Conservation (phyloP, 192 early-diverging fungal genomes). For the Podila horticola region DNA sequence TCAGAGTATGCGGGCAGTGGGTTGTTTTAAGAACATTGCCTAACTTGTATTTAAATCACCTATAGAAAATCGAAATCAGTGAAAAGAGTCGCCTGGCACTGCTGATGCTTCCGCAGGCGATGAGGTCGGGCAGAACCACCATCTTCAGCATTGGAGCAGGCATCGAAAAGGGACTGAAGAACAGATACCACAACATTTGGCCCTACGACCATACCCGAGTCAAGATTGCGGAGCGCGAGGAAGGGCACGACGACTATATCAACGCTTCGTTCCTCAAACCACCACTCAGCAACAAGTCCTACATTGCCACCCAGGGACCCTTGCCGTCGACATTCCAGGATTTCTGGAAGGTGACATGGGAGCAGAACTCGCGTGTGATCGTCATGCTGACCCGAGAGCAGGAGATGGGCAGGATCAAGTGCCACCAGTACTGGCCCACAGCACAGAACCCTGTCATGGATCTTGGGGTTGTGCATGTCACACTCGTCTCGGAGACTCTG, state of each 20-base stretch:
- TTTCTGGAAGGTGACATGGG: constrained; percentile 98
- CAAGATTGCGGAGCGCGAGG: constrained; percentile 39
- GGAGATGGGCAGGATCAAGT: constrained; percentile 86
- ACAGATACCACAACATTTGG: constrained; percentile 88
- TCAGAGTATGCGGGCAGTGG: no score
- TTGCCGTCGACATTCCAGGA: constrained; percentile 83
- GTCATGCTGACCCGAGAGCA: constrained; percentile 96
- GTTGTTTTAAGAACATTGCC: no score
- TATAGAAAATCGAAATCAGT: constrained; percentile 65
- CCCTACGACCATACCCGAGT: constrained; percentile 80
- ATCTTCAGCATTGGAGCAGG: constrained; percentile 83
- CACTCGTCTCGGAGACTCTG: constrained; percentile 64
- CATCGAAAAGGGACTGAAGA: constrained; percentile 78
- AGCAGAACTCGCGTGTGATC: constrained; percentile 83
- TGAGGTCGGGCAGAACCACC: constrained; percentile 58
- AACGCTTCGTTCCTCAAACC: constrained; percentile 55
- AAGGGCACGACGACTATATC: constrained; percentile 52
- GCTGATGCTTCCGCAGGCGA: constrained; percentile 73
- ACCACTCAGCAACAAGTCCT: constrained; percentile 39
- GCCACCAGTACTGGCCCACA: constrained; percentile 92
- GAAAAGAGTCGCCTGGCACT: constrained; percentile 77
- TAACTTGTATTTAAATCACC: not conserved
- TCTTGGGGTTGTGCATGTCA: constrained; percentile 64
- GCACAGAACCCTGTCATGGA: constrained; percentile 35
- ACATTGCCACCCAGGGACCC: constrained; percentile 80